Evolutionary conservation across 768 basidiomycete genomes (phyloP).

Genomic region (Pulveroboletus sp.): DNA sequence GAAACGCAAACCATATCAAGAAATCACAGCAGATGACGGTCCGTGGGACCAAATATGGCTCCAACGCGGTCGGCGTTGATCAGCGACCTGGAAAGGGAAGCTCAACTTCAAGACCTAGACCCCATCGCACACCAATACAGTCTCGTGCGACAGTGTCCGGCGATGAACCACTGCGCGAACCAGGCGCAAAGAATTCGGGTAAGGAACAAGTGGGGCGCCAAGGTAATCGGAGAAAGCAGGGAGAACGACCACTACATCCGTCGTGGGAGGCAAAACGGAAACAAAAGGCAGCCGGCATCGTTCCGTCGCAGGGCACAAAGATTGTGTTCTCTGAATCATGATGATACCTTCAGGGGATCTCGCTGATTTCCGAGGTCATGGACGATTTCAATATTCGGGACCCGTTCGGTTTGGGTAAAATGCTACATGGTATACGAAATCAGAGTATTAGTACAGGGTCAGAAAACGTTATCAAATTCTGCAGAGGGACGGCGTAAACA

Average conservation of each 20-base stretch:
- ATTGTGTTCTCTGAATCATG: constrained; percentile 50
- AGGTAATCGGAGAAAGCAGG: constrained; percentile 5
- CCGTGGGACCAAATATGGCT: constrained; percentile 12
- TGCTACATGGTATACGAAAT: not conserved
- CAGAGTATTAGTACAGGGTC: not conserved
- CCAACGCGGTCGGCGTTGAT: constrained; percentile 8
- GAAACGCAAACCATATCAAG: constrained; percentile 87
- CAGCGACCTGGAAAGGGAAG: constrained; percentile 17
- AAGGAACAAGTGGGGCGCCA: not conserved
- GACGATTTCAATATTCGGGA: not conserved
- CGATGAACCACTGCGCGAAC: not conserved
- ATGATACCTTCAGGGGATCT: not conserved
- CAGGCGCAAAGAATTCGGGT: not conserved
- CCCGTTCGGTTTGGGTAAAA: not conserved
- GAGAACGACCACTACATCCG: constrained; percentile 63
- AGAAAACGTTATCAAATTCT: not conserved
- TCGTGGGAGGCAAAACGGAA: constrained; percentile 95
- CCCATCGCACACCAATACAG: not conserved
- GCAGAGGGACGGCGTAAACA: not conserved
- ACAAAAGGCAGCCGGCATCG: constrained; percentile 59
- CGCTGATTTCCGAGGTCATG: constrained; percentile 1
- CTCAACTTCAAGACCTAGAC: not conserved
- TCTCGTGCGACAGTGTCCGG: not conserved
- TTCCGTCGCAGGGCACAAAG: constrained; percentile 78
- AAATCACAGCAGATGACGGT: constrained; percentile 38